A percentile compares a stretch with the other conserved stretches of the same genome.
Conservation (phyloP, 306 rosid genomes). For the Castanea sativa region DNA sequence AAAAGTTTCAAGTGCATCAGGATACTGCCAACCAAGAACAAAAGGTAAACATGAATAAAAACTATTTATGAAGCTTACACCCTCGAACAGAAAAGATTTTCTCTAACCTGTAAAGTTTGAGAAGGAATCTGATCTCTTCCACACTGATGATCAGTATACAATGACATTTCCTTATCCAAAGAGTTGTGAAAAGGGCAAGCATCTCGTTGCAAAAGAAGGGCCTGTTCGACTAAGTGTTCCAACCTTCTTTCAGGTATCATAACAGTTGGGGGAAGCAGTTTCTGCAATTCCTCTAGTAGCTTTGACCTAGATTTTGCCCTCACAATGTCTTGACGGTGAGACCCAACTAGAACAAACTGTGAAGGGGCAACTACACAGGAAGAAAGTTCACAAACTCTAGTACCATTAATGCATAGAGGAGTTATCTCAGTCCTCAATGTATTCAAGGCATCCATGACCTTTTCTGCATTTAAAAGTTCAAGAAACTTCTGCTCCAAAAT, state of each 20-base stretch:
- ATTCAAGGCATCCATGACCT: conserved; percentile 75
- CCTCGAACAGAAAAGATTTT: conserved; percentile 18
- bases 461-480: conserved; percentile 68
- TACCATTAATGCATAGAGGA: conserved; percentile 54
- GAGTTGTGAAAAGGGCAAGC: conserved; percentile 92
- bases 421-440: conserved; percentile 84
- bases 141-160: conserved; percentile 87
- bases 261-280: conserved; percentile 82
- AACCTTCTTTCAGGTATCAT: conserved; percentile 93
- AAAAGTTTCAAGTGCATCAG: not conserved
- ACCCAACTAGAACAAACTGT: conserved; percentile 20
- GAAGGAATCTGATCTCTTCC: conserved; percentile 92
- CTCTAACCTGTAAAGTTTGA: conserved; percentile 80
- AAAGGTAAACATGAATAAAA: conserved; percentile 9
- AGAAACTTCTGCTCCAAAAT: conserved; percentile 87
- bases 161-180: conserved; percentile 79
- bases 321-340: conserved; percentile 33
- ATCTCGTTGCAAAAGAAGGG: conserved; percentile 86
- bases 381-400: conserved; percentile 80
- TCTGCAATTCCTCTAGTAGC: conserved; percentile 84
- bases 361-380: conserved; percentile 67
- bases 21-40: not conserved
- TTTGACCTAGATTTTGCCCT: conserved; percentile 62
- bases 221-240: conserved; percentile 94
- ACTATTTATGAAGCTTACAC: not conserved